These are phyloP conservation scores for Corylus avellana DNA, from an alignment of 306 rosid species.

Conservation along the genomic window DNA sequence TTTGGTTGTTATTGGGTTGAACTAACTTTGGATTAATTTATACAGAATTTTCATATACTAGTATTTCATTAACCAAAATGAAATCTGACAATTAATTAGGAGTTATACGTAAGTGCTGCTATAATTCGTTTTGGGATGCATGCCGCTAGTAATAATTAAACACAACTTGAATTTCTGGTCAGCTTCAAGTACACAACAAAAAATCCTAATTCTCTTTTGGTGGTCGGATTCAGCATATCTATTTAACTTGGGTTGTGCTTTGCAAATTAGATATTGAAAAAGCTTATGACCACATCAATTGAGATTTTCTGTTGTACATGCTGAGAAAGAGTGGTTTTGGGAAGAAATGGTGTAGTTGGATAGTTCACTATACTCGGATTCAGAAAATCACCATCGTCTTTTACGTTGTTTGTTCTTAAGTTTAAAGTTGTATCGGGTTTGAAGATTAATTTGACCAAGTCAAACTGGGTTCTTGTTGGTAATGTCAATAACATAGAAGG, in stretches of 20 bases:
- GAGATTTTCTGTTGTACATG: no score
- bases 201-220: neutral
- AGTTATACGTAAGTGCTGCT: neutral
- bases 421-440: no score
- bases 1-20: neutral
- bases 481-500: no score
- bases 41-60: neutral
- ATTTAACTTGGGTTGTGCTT: neutral
- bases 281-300: no score
- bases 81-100: neutral
- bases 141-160: neutral
- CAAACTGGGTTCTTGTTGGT: no score
- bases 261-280: neutral
- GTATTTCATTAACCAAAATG: neutral
- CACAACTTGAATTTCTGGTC: neutral
- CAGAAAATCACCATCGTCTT: no score
- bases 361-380: no score
- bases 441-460: no score
- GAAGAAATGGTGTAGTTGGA: no score
- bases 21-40: neutral
- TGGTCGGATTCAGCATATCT: neutral
- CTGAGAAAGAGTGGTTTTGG: no score
- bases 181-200: no score
- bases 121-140: neutral
- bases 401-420: no score